Evolutionary conservation across 225 moss, liverwort and hornwort genomes (phyloP).

Genomic region (Lunularia cruciata): DNA sequence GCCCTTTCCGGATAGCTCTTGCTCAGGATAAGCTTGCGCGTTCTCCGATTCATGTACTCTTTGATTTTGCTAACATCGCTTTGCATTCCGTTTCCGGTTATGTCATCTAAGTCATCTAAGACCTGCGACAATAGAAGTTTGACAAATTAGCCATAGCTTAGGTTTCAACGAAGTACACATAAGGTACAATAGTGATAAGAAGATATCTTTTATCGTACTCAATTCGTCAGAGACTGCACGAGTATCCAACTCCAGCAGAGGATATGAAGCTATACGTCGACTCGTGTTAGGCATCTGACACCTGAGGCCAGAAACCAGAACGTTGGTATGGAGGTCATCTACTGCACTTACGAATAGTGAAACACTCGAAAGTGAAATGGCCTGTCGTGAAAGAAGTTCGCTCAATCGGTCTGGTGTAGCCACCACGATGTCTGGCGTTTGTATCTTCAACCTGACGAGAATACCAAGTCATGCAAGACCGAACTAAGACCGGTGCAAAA

Average conservation of each 20-base stretch:
- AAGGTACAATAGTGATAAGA: too few relatives aligned
- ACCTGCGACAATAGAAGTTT: slow-evolving; percentile 50
- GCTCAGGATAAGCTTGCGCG: slow-evolving; percentile 60
- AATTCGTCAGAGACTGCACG: too few relatives aligned
- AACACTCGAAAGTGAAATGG: slow-evolving; percentile 53
- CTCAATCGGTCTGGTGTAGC: slow-evolving; percentile 78
- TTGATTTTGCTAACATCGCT: slow-evolving; percentile 50
- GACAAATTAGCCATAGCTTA: too few relatives aligned
- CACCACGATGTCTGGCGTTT: slow-evolving; percentile 72
- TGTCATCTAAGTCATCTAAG: slow-evolving; percentile 68
- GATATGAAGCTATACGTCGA: too few relatives aligned
- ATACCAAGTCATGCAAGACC: neutral
- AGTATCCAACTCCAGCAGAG: too few relatives aligned
- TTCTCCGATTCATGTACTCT: slow-evolving; percentile 46
- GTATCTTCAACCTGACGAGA: slow-evolving; percentile 54
- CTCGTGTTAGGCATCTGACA: too few relatives aligned
- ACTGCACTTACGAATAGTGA: slow-evolving; percentile 68
- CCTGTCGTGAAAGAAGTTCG: slow-evolving; percentile 49
- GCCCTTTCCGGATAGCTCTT: slow-evolving; percentile 47
- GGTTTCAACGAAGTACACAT: too few relatives aligned
- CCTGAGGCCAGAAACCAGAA: too few relatives aligned
- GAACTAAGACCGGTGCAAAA: too few relatives aligned
- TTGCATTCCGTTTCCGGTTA: slow-evolving; percentile 48
- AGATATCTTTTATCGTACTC: too few relatives aligned
- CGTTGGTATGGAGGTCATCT: too few relatives aligned